A percentile compares a stretch with the other conserved stretches of the same genome.
Evolutionary conservation across 2,329 filamentous ascomycete genomes (phyloP).

Genomic region (Neospermospora avenae): DNA sequence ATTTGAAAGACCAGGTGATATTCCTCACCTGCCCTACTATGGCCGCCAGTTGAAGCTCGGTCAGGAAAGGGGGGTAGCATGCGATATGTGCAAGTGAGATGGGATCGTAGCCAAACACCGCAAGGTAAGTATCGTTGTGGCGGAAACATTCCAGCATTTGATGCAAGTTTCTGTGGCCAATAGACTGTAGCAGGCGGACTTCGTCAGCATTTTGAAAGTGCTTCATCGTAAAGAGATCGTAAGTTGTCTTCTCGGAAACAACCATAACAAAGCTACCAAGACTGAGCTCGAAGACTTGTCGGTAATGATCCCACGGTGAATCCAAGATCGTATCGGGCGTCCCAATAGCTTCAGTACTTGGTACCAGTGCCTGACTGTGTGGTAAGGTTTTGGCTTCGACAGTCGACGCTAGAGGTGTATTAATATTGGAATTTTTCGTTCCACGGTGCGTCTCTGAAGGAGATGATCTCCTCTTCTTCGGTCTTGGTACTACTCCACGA

Average conservation of each 20-base stretch:
- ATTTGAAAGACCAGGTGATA: neutral
- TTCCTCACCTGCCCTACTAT: neutral
- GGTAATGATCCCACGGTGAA: neutral
- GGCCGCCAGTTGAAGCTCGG: neutral
- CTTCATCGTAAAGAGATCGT: neutral
- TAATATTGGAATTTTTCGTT: neutral
- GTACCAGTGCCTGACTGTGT: neutral
- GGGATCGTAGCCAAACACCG: neutral
- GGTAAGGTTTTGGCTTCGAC: neutral
- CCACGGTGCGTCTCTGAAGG: neutral
- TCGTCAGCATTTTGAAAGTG: neutral
- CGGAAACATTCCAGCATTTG: slow-evolving; percentile 2
- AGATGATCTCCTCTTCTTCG: slow-evolving; percentile 1
- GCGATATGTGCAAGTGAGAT: slow-evolving; percentile 1
- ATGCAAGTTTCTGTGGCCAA: slow-evolving; percentile 3
- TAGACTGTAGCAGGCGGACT: neutral
- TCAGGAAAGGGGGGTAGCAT: neutral
- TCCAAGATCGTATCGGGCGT: neutral
- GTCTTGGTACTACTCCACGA: neutral
- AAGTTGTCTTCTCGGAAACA: neutral
- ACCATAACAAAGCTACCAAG: slow-evolving; percentile 2
- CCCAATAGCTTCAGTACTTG: neutral
- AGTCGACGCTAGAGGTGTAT: neutral
- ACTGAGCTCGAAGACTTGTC: neutral
- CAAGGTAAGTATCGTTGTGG: neutral